phyloP scores from a whole-genome alignment of 1,284 basidiomycete genomes.

The Cutaneotrichosporon cavernicola region DNA sequence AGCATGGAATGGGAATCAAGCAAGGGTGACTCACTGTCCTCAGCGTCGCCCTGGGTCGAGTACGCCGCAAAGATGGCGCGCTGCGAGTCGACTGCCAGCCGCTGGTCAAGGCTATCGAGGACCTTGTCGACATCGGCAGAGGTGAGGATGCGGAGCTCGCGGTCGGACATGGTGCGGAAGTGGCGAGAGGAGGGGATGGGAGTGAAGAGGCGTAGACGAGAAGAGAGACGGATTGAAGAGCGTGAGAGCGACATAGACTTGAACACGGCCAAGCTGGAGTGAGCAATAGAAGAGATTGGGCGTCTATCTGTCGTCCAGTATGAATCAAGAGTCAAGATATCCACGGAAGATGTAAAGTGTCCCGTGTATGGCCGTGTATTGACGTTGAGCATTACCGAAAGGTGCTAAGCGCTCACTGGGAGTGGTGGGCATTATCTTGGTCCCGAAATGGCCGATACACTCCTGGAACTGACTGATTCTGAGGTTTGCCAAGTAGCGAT shows the following conservation, averaged over 20 bases:
- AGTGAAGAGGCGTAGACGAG: background rate
- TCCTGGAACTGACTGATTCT: too few relatives aligned
- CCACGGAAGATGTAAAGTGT: background rate
- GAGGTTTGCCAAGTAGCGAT: too few relatives aligned
- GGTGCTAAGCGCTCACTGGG: background rate
- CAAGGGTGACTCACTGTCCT: constrained; percentile 15
- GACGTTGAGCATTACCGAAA: background rate
- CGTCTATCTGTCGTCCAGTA: too few relatives aligned
- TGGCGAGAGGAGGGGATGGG: background rate
- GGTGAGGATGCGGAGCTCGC: constrained; percentile 36
- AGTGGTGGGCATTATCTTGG: background rate
- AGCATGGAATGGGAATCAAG: too few relatives aligned
- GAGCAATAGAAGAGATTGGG: too few relatives aligned
- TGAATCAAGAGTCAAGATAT: background rate
- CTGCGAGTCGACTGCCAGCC: constrained; percentile 43
- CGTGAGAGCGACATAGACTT: background rate
- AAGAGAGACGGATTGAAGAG: background rate
- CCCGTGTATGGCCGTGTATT: too few relatives aligned
- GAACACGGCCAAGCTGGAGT: background rate
- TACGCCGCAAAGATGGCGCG: constrained; percentile 42
- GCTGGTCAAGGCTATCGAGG: constrained; percentile 34
- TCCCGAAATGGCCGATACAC: background rate
- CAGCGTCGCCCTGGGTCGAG: constrained; percentile 23
- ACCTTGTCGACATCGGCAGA: constrained; percentile 41
- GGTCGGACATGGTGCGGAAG: constrained; percentile 12